A percentile compares a stretch with the other conserved stretches of the same genome.
These are phyloP conservation scores for Groenewaldozyma auringiensis DNA, from an alignment of 1,139 yeast genomes.

Conservation along the genomic window DNA sequence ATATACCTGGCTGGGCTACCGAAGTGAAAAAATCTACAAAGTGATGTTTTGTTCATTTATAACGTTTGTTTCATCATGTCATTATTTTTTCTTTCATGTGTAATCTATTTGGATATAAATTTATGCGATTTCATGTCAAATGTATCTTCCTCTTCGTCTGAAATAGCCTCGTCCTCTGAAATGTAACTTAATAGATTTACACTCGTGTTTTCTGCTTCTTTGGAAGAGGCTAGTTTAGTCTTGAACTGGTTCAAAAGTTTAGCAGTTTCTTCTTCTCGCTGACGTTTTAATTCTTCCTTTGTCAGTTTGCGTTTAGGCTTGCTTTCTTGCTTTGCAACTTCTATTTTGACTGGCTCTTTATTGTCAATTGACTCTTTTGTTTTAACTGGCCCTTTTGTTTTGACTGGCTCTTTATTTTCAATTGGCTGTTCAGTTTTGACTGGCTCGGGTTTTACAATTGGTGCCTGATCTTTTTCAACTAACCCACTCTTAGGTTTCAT, in stretches of 20 bases:
- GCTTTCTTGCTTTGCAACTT: not conserved
- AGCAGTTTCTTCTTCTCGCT: constrained; percentile 11
- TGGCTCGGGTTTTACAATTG: not conserved
- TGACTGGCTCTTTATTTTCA: not conserved
- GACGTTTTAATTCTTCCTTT: not conserved
- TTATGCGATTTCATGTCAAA: constrained; percentile 21
- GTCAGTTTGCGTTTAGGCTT: not conserved
- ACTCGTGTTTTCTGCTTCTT: constrained; percentile 5
- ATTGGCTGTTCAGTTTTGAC: not conserved
- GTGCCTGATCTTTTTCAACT: constrained; percentile 16
- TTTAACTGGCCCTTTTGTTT: not conserved
- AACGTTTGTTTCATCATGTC: constrained; percentile 6
- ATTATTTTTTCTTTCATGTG: not conserved
- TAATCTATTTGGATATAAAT: constrained; percentile 12
- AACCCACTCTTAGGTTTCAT: constrained; percentile 49
- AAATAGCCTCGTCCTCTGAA: constrained; percentile 23
- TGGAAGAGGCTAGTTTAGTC: constrained; percentile 18
- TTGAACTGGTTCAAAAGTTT: constrained; percentile 20
- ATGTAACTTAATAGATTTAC: constrained; percentile 18
- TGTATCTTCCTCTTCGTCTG: constrained; percentile 15
- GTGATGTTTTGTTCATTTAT: constrained; percentile 7
- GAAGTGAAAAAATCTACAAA: constrained; percentile 27
- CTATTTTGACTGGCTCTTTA: not conserved
- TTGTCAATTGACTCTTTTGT: not conserved
- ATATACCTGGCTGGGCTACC: constrained; percentile 64